Percentiles rank a stretch among this genome's conserved stretches.
These are phyloP conservation scores for Eimeria sp. DNA, from an alignment of 169 alveolate genomes.

Conservation along the genomic window DNA sequence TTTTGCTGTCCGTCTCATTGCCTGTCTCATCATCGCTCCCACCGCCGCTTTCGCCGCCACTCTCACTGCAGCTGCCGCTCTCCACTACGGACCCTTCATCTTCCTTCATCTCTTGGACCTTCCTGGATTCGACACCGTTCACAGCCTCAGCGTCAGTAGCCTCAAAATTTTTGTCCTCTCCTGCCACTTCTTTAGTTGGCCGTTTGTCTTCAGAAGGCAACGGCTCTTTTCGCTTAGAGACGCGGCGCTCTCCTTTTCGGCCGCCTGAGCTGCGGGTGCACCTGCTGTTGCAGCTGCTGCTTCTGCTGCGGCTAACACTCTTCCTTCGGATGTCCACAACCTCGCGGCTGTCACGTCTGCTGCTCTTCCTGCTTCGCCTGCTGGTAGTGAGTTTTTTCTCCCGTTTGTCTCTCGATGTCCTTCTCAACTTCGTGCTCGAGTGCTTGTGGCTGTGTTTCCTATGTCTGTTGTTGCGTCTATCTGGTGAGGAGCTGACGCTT, in stretches of 20 bases:
- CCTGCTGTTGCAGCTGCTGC: constrained; percentile 45
- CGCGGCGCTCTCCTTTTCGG: neutral
- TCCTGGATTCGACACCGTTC: neutral
- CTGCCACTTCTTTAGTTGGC: neutral
- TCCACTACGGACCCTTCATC: constrained; percentile 14
- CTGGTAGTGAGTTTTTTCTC: constrained; percentile 20
- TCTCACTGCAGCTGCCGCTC: constrained; percentile 43
- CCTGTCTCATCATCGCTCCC: neutral
- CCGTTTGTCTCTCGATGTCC: neutral
- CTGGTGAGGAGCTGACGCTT: constrained; percentile 50
- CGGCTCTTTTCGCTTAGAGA: constrained; percentile 56
- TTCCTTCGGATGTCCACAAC: neutral
- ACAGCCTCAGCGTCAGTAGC: neutral
- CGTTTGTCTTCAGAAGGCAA: neutral
- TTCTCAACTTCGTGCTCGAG: constrained; percentile 31
- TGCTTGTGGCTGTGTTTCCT: constrained; percentile 1
- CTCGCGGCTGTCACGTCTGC: constrained; percentile 20
- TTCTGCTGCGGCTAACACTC: constrained; percentile 39
- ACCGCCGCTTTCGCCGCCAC: constrained; percentile 20
- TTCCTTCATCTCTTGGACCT: neutral
- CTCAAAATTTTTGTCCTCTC: neutral
- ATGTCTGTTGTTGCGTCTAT: constrained; percentile 40
- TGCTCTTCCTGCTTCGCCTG: constrained; percentile 22
- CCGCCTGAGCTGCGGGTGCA: constrained; percentile 44
- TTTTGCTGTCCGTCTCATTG: neutral